Evolutionary conservation across 345 rosid species (phyloP), one percentile per base, ranked within the genome.

Genomic region (Cardamine resedifolia): DNA sequence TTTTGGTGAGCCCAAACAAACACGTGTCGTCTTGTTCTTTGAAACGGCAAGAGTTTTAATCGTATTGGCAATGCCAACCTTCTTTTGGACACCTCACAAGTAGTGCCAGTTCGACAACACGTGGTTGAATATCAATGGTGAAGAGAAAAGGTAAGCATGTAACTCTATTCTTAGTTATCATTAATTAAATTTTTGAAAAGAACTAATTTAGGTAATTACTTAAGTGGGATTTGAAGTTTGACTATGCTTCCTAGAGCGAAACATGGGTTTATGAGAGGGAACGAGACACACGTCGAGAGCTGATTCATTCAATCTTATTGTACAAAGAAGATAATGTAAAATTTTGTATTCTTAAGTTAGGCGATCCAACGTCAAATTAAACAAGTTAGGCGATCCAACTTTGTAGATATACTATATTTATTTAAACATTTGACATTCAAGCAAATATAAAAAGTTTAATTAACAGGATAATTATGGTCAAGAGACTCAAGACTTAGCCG

Each of bases 51-150:
- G 78, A 74, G 61, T 58, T 74, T 58, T 30, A 74, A 66, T 48
- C 72, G 78, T 74, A 66, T 74, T 10, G 78, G 31, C 45, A 58
- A 66, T 43, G 44, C 78, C 72, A 58, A 74, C 72, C 59, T 66
- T 58, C 21, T 66, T 27, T 27, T 58, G 15, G 60, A 36, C 72
- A 58, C 44, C n/a, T 57, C 77, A 65, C 58, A 45, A 30, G 21
- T 62, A 33, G 18, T 1, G 3, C 48, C 41, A 56, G 15, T 31
- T 33, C 26, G 6, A 31, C 0, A 18, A 27, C 53, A 66, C 60
- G 72, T 74, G 34, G 14, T 26, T 36, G 2, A 11, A 16, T 26
- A 16, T 21, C 4, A 47, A 24, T 39, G 63, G 43, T 43, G 16
- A 16, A 36, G 62, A 19, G 28, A 43, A 68, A 52, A 67, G 3